These are phyloP conservation scores for Pueraria montana DNA, from an alignment of 306 rosid species.

Conservation along the genomic window DNA sequence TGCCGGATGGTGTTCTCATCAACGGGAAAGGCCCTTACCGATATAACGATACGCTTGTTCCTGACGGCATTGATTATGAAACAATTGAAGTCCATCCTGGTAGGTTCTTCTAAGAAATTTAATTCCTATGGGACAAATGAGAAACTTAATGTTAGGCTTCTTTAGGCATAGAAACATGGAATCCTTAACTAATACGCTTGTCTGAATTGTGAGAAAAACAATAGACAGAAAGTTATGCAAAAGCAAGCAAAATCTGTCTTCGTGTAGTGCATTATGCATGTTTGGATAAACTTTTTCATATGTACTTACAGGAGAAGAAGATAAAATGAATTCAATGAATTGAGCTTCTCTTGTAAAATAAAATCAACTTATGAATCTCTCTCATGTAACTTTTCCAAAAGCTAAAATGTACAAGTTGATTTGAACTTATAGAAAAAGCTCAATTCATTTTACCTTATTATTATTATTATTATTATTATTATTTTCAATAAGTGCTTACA, in stretches of 20 bases:
- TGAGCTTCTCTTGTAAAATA: background rate
- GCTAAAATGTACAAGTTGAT: background rate
- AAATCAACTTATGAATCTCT: background rate
- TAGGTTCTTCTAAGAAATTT: slow-evolving; percentile 42
- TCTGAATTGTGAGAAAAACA: slow-evolving; percentile 30
- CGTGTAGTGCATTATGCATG: background rate
- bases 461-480: too few species aligned
- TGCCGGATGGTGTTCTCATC: slow-evolving; percentile 95
- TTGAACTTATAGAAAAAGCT: background rate
- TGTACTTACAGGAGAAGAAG: background rate
- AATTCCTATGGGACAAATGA: slow-evolving; percentile 5
- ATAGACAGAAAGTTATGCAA: background rate
- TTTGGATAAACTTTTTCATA: background rate
- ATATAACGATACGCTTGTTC: slow-evolving; percentile 87
- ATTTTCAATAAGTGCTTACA: background rate
- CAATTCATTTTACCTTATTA: background rate
- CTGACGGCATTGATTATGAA: slow-evolving; percentile 82
- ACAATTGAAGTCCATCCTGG: slow-evolving; percentile 86
- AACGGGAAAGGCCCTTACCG: slow-evolving; percentile 96
- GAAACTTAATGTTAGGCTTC: slow-evolving; percentile 15
- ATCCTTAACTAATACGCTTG: slow-evolving; percentile 19
- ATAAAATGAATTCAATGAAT: background rate
- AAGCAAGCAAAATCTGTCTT: background rate
- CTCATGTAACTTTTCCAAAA: background rate
- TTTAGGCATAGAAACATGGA: slow-evolving; percentile 6